Evolutionary conservation across 2,329 filamentous ascomycete genomes (phyloP).

Genomic region (Ascochyta viciae-villosae): DNA sequence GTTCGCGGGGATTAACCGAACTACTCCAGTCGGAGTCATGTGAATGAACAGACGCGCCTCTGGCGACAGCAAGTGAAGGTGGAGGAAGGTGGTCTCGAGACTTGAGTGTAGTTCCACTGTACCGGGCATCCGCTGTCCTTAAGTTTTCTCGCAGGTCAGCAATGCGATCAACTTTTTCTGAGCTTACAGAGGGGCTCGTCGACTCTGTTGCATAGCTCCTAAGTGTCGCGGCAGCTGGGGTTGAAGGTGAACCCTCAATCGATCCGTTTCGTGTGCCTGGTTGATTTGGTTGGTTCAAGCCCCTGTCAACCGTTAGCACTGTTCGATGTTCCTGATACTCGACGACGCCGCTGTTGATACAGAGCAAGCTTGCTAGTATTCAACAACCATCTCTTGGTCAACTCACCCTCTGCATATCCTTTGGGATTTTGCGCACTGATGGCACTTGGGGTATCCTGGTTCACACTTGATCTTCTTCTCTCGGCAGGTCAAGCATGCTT

Average conservation of each 20-base stretch:
- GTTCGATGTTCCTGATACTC: background rate
- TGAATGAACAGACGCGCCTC: conserved; percentile 45
- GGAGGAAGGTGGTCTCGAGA: conserved; percentile 36
- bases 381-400: background rate
- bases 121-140: conserved; percentile 39
- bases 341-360: conserved; percentile 15
- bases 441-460: conserved; percentile 83
- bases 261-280: conserved; percentile 6
- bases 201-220: conserved; percentile 42
- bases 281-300: conserved; percentile 18
- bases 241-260: conserved; percentile 4
- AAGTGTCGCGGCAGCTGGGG: conserved; percentile 30
- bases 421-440: conserved; percentile 92
- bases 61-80: conserved; percentile 26
- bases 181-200: conserved; percentile 37
- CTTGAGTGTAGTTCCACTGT: conserved; percentile 35
- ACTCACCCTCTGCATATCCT: conserved; percentile 75
- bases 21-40: conserved; percentile 46
- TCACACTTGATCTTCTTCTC: conserved; percentile 99
- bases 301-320: conserved; percentile 6
- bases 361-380: conserved; percentile 28
- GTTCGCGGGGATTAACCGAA: conserved; percentile 37
- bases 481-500: conserved; percentile 90
- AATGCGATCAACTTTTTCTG: conserved; percentile 38
- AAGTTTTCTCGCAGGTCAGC: conserved; percentile 41